Base-by-base conservation (phyloP, 2,329 filamentous ascomycete genomes). In the Neobulgaria alba region DNA sequence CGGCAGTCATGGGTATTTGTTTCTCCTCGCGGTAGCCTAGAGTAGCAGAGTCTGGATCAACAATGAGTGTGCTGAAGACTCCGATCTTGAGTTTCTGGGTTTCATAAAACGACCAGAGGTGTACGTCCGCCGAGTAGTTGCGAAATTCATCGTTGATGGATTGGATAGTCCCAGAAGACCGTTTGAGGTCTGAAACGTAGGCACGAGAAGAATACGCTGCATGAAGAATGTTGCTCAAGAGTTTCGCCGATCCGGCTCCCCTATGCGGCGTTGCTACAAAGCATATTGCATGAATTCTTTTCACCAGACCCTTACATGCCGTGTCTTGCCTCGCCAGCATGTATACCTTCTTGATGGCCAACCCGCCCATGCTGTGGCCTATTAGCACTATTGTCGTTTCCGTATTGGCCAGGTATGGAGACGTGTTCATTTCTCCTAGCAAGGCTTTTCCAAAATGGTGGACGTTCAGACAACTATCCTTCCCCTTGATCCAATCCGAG, bases 31-130 rank as follows among this genome's bases (percentile, higher is more conserved):
- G 40, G 45, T 54, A 60, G 8, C 54, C 57, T 9, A 60, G 40
- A 1, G 48, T 42, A 14, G 57, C 54, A 1, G 49, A 54, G 9
- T 55, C 48, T 32, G 43, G 49, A 8, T 47, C 36, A 2, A 61
- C 44, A 37, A 61, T 49, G 29, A 60, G 47, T 39, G 10, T 9
- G 29, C 47, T 57, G 16, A 46, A 45, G 20, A 35, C 23, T 23
- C 53, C 58, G 8, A 57, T 42, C 10, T 46, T 48, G 5, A 55
- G 52, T 14, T 52, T 51, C 15, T 60, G 44, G 0, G 64, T 68
- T 45, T 72, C 69, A 47, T 68, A 70, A 47, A 71, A 72, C 0
- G 67, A 71, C 34, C 52, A 56, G 1, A 65, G 55, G 1, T 58
- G 37, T 0, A 65, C 34, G 18, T 56, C 53, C 3, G 48, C 26